Evolutionary conservation across 1,284 basidiomycete species (phyloP).

Genomic region (Apiotrichum laibachii): DNA sequence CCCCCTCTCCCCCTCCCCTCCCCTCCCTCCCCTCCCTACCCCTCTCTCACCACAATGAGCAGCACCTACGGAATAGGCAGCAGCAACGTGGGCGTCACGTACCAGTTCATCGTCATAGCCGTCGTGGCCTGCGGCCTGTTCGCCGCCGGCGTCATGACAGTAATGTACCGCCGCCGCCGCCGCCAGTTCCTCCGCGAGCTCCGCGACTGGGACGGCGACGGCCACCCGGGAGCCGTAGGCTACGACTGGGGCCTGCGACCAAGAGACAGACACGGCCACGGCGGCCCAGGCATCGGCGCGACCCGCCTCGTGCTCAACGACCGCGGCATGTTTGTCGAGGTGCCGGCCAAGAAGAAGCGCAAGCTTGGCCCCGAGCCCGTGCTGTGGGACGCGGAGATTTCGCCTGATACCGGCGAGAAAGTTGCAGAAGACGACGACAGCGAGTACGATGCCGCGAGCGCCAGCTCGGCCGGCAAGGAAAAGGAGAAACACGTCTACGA

Average conservation of each 20-base stretch:
- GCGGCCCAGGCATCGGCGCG: too few relatives aligned
- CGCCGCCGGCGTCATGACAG: slow-evolving; percentile 21
- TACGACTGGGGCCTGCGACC: slow-evolving; percentile 4
- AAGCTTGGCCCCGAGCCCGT: slow-evolving; percentile 14
- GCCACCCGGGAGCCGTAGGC: neutral
- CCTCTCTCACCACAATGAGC: neutral
- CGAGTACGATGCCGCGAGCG: too few relatives aligned
- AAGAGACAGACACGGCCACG: too few relatives aligned
- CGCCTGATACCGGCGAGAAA: too few relatives aligned
- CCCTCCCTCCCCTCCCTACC: neutral
- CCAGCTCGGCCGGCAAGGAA: slow-evolving; percentile 2
- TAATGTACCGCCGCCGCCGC: slow-evolving; percentile 26
- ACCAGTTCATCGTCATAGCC: slow-evolving; percentile 33
- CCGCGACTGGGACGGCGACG: too few relatives aligned
- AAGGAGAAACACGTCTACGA: neutral
- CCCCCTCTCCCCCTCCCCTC: neutral
- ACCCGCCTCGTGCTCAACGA: slow-evolving; percentile 10
- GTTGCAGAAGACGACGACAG: too few relatives aligned
- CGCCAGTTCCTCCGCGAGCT: neutral
- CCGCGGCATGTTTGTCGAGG: slow-evolving; percentile 9
- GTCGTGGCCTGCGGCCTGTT: slow-evolving; percentile 30
- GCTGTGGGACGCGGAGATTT: slow-evolving; percentile 16
- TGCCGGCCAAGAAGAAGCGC: neutral
- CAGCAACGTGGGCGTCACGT: slow-evolving; percentile 16
- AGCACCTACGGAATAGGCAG: neutral